phyloP scores from a whole-genome alignment of 164 flowering plant species.

The Umbellularia californica region DNA sequence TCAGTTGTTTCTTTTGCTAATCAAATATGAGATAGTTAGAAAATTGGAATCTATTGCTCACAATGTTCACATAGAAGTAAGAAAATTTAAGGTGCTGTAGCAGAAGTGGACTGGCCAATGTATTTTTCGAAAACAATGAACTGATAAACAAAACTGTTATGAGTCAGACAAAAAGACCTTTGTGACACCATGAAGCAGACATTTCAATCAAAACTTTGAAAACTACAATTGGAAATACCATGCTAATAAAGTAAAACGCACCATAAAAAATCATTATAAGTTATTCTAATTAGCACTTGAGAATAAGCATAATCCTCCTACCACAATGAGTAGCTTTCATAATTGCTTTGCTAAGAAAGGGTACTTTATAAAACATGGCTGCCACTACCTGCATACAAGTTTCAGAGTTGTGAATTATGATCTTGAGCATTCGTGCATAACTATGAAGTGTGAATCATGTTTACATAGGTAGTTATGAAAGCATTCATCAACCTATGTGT shows the following conservation, averaged over 20 bases:
- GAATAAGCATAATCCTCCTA: constrained; percentile 23
- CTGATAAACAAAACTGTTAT: neutral
- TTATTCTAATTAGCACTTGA: neutral
- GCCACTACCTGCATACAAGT: constrained; percentile 67
- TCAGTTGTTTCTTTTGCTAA: too few species aligned
- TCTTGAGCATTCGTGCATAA: neutral
- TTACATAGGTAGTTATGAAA: neutral
- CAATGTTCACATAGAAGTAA: neutral
- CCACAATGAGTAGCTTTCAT: constrained; percentile 85
- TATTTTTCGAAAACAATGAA: too few species aligned
- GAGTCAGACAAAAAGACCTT: neutral
- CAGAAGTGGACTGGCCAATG: neutral
- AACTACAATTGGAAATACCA: neutral
- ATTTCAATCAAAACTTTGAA: neutral
- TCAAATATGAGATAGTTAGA: neutral
- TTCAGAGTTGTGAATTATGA: neutral
- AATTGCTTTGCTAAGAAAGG: constrained; percentile 77
- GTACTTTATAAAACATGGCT: constrained; percentile 88
- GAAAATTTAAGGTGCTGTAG: neutral
- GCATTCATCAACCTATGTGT: neutral
- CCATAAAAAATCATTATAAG: neutral
- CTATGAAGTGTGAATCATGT: too few species aligned
- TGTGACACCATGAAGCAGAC: neutral
- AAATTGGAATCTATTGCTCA: neutral
- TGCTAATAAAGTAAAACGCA: neutral